Evolutionary conservation across 805 yeast genomes (phyloP).

Genomic region (Debaryomyces castellii): DNA sequence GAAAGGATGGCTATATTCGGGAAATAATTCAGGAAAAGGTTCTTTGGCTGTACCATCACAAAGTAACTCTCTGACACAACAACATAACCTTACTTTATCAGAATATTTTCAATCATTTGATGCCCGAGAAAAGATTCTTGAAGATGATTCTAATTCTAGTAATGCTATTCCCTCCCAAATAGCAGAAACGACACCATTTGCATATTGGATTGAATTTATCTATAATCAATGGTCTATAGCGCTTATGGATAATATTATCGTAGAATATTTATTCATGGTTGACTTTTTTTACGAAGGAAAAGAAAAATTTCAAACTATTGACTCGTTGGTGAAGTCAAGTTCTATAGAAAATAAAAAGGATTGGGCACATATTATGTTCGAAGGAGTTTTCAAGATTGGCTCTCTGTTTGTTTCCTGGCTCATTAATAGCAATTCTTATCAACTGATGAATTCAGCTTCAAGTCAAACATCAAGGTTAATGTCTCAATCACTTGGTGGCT

Average conservation of each 20-base stretch:
- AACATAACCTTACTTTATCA: conserved; percentile 25
- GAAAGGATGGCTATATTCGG: conserved; percentile 24
- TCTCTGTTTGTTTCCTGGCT: conserved; percentile 47
- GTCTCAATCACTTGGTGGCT: conserved; percentile 23
- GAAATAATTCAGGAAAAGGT: neutral
- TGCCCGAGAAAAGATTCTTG: conserved; percentile 58
- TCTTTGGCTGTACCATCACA: neutral
- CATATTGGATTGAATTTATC: conserved; percentile 70
- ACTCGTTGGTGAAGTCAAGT: conserved; percentile 10
- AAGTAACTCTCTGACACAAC: conserved; percentile 7
- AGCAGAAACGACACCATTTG: conserved; percentile 71
- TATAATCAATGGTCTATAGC: conserved; percentile 74
- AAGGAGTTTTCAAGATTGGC: conserved; percentile 39
- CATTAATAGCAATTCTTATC: conserved; percentile 38
- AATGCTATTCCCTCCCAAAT: conserved; percentile 78
- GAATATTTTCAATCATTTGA: conserved; percentile 58
- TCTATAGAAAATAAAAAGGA: conserved; percentile 12
- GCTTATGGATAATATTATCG: conserved; percentile 70
- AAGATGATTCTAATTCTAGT: conserved; percentile 40
- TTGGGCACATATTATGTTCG: conserved; percentile 40
- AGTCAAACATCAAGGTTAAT: conserved; percentile 30
- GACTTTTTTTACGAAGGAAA: conserved; percentile 63
- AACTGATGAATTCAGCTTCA: conserved; percentile 31
- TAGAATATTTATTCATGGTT: conserved; percentile 69
- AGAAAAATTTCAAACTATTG: conserved; percentile 31